Percentiles rank a stretch among this genome's conserved stretches.
phyloP scores from a whole-genome alignment of 2,329 filamentous ascomycete genomes.

The Aspergillus ochraceus region DNA sequence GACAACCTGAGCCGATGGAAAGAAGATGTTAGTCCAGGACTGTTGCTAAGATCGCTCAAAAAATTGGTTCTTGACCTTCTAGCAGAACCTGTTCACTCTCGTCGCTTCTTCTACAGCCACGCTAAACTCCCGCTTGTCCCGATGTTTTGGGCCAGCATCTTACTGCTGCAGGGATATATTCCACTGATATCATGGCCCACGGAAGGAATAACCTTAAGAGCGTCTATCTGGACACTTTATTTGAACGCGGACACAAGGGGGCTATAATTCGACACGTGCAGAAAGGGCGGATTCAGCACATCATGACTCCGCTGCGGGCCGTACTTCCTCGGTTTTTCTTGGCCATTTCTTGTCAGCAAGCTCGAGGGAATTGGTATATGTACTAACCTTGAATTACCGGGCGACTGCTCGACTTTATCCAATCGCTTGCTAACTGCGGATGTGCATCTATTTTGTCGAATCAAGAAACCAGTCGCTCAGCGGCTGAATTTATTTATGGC shows the following conservation, averaged over 20 bases:
- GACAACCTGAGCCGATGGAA: background rate
- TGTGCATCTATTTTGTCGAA: too few relatives aligned
- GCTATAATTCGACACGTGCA: background rate
- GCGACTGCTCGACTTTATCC: too few relatives aligned
- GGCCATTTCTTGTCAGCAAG: too few relatives aligned
- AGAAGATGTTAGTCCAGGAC: too few relatives aligned
- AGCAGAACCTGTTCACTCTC: background rate
- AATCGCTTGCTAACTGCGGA: too few relatives aligned
- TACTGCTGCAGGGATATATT: background rate
- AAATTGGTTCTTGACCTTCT: background rate
- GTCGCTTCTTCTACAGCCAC: background rate
- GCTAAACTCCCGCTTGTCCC: background rate
- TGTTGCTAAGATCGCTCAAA: too few relatives aligned
- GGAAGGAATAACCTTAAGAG: background rate
- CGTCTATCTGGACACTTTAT: background rate
- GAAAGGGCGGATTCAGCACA: background rate
- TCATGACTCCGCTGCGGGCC: background rate
- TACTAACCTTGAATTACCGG: too few relatives aligned
- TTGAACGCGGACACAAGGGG: background rate
- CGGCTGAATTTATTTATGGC: too few relatives aligned
- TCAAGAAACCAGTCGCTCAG: too few relatives aligned
- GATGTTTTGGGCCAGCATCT: background rate
- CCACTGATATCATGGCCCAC: background rate
- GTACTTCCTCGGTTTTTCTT: too few relatives aligned
- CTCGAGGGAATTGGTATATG: too few relatives aligned